Base-by-base conservation (phyloP, 805 yeast species). In the Yamadazyma phyllophila region DNA sequence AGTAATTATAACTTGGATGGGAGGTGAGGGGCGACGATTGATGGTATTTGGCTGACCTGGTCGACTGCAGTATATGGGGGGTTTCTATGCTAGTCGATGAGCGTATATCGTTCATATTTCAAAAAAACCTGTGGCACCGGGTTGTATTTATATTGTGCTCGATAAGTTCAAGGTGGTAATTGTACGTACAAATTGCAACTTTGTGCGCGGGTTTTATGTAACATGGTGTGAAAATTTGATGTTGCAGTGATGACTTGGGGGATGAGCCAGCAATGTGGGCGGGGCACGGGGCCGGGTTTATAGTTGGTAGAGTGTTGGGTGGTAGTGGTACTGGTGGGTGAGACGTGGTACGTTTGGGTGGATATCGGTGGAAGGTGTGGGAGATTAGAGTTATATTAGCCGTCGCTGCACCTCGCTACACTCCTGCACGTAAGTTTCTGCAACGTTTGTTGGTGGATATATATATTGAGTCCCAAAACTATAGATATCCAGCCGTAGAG, bases 91-190 rank as follows among this genome's bases (percentile, higher is more conserved):
- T 13, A 8, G 43, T 10, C 26, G 36, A 12, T 30, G 41, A 20
- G 17, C 41, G 40, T 36, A 43, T 36, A 11, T 43, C 46, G 41
- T 43, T 43, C 46, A 43, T 43, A 13, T 12, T 43, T 30, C 4
- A 20, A 36, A 26, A 40, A 36, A 15, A 13, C 33, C 24, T 20
- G 20, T n/a, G 41, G 46, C 12, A 36, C 10, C 11, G 7, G 12
- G 27, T 36, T 31, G 39, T 42, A 42, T 43, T 43, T 43, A 43
- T 36, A 37, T 30, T 36, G 37, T 42, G 42, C 35, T 29, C 35
- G 24, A 24, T 36, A 20, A 12, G 16, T 36, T 36, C 13, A 20
- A 39, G 32, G 42, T 29, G 14, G 42, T 39, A 16, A 29, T 39
- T 39, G 16, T 29, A 17, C 16, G 35, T 20, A 13, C 38, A 36